Evolutionary conservation across 2,329 filamentous ascomycete genomes (phyloP).

Genomic region (Diaporthe ilicicola): DNA sequence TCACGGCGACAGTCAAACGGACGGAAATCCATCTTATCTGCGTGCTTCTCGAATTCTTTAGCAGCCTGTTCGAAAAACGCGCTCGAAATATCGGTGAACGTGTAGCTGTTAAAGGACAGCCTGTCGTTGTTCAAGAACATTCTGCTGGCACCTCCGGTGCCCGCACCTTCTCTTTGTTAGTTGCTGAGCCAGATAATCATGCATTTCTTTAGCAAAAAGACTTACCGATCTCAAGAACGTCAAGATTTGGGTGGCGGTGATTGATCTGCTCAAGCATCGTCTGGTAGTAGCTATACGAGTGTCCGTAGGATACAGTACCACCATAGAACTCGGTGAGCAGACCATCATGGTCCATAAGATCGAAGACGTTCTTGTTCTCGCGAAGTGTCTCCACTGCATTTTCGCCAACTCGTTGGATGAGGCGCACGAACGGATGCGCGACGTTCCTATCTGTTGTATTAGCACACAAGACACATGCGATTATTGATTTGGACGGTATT

Average conservation of each 20-base stretch:
- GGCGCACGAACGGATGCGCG: not conserved
- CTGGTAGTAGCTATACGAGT: conserved; percentile 41
- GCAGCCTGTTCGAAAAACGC: conserved; percentile 46
- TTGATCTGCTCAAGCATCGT: not conserved
- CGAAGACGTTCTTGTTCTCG: not conserved
- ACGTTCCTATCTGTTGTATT: too few relatives aligned
- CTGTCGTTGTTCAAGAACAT: conserved; percentile 44
- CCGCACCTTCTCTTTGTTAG: conserved; percentile 37
- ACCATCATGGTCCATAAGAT: conserved; percentile 36
- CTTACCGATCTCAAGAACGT: not conserved
- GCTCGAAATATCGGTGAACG: conserved; percentile 51
- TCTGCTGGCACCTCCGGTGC: conserved; percentile 50
- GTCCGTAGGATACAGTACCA: conserved; percentile 44
- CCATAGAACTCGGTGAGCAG: conserved; percentile 42
- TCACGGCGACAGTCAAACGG: conserved; percentile 41
- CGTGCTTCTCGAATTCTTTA: not conserved
- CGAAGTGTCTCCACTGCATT: not conserved
- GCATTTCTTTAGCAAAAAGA: not conserved
- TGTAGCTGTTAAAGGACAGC: conserved; percentile 46
- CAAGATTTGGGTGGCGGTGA: not conserved
- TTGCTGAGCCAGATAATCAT: not conserved
- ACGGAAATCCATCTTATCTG: not conserved
- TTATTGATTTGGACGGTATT: too few relatives aligned
- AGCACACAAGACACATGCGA: too few relatives aligned
- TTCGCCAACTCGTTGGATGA: not conserved